Conservation (phyloP, 352 stramenopile species). For the Phytopythium helicoides region DNA sequence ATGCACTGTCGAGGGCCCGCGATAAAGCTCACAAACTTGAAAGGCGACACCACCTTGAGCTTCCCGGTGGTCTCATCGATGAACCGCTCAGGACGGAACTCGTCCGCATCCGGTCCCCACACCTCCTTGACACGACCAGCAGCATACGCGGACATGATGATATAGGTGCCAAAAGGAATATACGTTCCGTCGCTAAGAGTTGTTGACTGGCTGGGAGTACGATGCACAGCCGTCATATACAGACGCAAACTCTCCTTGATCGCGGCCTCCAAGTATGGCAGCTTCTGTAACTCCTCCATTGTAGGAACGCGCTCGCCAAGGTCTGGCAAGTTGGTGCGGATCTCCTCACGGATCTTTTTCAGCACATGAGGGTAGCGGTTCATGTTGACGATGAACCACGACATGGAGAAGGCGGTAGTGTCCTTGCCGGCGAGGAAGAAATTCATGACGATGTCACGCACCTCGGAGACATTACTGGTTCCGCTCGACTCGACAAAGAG, state of each 20-base stretch:
- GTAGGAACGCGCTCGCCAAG: conserved; percentile 18
- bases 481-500: conserved; percentile 12
- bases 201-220: conserved; percentile 36
- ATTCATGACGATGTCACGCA: conserved; percentile 58
- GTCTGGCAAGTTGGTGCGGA: conserved; percentile 32
- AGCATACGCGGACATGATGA: conserved; percentile 56
- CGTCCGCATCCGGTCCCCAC: conserved; percentile 56
- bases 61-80: conserved; percentile 18
- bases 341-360: conserved; percentile 41
- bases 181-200: conserved; percentile 73
- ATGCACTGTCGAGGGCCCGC: conserved; percentile 63
- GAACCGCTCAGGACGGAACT: conserved; percentile 51
- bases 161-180: conserved; percentile 38
- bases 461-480: conserved; percentile 42
- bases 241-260: conserved; percentile 65
- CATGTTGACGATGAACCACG: conserved; percentile 78
- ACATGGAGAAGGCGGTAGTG: conserved; percentile 35
- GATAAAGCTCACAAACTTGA: conserved; percentile 70
- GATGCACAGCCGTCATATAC: conserved; percentile 39
- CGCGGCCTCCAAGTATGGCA: conserved; percentile 54
- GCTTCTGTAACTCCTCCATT: conserved; percentile 41
- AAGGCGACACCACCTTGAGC: conserved; percentile 30
- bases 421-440: conserved; percentile 53
- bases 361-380: conserved; percentile 56
- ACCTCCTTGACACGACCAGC: conserved; percentile 46